These are phyloP conservation scores for Pseudogymnoascus sp. DNA, from an alignment of 2,329 filamentous ascomycete species.

Conservation along the genomic window DNA sequence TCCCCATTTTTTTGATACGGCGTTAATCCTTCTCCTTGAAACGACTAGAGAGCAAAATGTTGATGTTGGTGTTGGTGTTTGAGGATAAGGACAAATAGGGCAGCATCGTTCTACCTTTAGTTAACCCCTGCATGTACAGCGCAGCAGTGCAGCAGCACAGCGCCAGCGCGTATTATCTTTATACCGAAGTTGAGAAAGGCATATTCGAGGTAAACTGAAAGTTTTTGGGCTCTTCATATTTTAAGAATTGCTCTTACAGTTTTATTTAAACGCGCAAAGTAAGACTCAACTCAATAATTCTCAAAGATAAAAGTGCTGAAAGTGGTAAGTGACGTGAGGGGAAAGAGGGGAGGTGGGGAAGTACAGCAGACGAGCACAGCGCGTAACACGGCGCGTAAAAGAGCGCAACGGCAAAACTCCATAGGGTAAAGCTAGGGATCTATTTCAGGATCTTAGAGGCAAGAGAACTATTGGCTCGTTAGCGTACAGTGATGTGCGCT, in stretches of 20 bases:
- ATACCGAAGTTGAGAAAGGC: background rate
- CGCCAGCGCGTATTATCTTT: background rate
- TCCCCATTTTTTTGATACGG: background rate
- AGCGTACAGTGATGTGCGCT: background rate
- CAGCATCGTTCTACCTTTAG: background rate
- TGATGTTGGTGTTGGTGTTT: background rate
- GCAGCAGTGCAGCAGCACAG: too few relatives aligned
- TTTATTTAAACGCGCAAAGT: background rate
- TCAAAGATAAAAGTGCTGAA: background rate
- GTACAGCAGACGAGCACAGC: background rate
- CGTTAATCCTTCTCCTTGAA: background rate
- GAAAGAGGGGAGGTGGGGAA: background rate
- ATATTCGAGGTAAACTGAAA: background rate
- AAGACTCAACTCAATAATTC: background rate
- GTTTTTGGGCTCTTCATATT: background rate
- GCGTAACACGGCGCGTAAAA: constrained; percentile 2
- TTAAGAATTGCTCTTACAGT: background rate
- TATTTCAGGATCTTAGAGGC: background rate
- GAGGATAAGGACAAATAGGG: background rate
- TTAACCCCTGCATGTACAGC: background rate
- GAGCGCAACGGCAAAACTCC: background rate
- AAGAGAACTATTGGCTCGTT: background rate
- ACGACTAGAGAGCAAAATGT: background rate
- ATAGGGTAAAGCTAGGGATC: background rate
- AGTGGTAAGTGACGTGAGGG: background rate